Conservation (phyloP, 1,139 yeast genomes). For the Kazachstania sp. region DNA sequence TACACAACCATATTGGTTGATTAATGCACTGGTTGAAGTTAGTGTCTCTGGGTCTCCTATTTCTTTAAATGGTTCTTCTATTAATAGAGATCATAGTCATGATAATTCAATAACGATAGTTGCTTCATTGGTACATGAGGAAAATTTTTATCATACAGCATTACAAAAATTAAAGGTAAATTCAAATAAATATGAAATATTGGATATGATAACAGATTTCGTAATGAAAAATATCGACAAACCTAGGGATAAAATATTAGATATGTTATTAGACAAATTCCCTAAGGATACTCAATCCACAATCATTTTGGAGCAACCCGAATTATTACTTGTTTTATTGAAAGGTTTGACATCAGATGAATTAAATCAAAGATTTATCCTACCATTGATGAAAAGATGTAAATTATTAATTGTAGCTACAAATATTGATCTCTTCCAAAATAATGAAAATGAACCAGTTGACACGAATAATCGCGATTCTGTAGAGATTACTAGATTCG, state of each 20-base stretch:
- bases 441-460: slow-evolving; percentile 8
- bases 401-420: slow-evolving; percentile 22
- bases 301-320: slow-evolving; percentile 29
- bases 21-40: slow-evolving; percentile 35
- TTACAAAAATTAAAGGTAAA: slow-evolving; percentile 20
- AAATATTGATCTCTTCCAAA: slow-evolving; percentile 15
- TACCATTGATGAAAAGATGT: slow-evolving; percentile 22
- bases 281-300: slow-evolving; percentile 10
- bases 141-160: slow-evolving; percentile 13
- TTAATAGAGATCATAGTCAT: not conserved
- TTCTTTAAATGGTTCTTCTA: slow-evolving; percentile 17
- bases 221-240: slow-evolving; percentile 28
- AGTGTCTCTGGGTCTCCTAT: slow-evolving; percentile 23
- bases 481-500: slow-evolving; percentile 22
- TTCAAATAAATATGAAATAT: slow-evolving; percentile 11
- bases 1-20: slow-evolving; percentile 62
- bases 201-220: slow-evolving; percentile 24
- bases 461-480: slow-evolving; percentile 10
- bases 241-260: slow-evolving; percentile 15
- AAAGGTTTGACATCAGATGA: slow-evolving; percentile 24
- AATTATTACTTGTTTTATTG: slow-evolving; percentile 22
- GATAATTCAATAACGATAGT: slow-evolving; percentile 3
- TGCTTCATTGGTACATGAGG: slow-evolving; percentile 27
- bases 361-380: slow-evolving; percentile 20
- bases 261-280: slow-evolving; percentile 15